Conservation (phyloP, 805 yeast genomes). For the Saturnispora galanensis region DNA sequence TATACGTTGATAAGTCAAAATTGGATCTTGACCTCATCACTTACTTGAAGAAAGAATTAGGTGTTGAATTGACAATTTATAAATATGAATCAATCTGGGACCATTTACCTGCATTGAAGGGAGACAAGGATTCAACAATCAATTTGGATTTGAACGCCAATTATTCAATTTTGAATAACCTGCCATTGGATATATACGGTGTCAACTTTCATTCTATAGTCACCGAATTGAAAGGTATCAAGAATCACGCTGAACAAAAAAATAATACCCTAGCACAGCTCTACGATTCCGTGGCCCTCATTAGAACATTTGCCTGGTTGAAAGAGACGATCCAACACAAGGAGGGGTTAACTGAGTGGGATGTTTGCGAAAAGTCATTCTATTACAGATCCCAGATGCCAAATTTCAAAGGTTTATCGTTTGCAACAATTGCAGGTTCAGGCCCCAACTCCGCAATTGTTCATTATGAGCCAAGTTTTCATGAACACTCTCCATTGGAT, state of each 20-base stretch:
- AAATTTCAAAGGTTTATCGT: slow-evolving; percentile 59
- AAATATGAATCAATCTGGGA: slow-evolving; percentile 51
- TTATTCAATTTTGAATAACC: slow-evolving; percentile 20
- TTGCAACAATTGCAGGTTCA: slow-evolving; percentile 66
- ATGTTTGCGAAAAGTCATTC: slow-evolving; percentile 45
- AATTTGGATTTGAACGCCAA: slow-evolving; percentile 20
- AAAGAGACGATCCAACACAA: slow-evolving; percentile 42
- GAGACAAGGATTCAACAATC: slow-evolving; percentile 9
- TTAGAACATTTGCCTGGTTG: slow-evolving; percentile 75
- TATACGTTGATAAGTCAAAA: slow-evolving; percentile 35
- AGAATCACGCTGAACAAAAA: slow-evolving; percentile 59
- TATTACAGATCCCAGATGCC: slow-evolving; percentile 32
- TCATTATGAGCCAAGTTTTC: slow-evolving; percentile 63
- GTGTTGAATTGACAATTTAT: slow-evolving; percentile 28
- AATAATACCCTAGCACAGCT: slow-evolving; percentile 71
- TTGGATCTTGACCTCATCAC: slow-evolving; percentile 21
- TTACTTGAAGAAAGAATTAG: slow-evolving; percentile 19
- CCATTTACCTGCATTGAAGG: slow-evolving; percentile 32
- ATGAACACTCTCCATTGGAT: slow-evolving; percentile 50
- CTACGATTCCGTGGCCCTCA: slow-evolving; percentile 73
- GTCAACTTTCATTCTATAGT: slow-evolving; percentile 27
- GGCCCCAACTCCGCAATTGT: slow-evolving; percentile 71
- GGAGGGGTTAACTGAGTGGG: slow-evolving; percentile 41
- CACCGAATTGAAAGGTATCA: slow-evolving; percentile 60
- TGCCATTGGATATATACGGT: slow-evolving; percentile 18